Evolutionary conservation across 2,329 filamentous ascomycete genomes (phyloP).

Genomic region (Ascochyta koolunga): DNA sequence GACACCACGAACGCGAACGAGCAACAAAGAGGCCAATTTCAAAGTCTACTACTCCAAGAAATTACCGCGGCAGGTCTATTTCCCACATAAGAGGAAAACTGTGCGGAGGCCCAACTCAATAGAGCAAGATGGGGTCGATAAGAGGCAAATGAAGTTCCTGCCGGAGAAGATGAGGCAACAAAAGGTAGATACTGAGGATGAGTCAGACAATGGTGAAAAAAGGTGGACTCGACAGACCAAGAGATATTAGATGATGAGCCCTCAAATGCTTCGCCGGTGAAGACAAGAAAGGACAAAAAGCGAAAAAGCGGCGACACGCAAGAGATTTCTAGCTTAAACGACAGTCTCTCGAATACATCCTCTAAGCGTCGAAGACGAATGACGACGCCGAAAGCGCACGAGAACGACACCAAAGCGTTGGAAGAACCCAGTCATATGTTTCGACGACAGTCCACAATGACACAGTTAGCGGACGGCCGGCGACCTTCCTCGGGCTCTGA

Average conservation of each 20-base stretch:
- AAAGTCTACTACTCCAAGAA: constrained; percentile 44
- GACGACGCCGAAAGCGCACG: not conserved
- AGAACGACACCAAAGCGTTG: not conserved
- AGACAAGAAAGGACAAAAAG: constrained; percentile 23
- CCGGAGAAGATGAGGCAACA: constrained; percentile 34
- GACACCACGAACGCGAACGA: constrained; percentile 36
- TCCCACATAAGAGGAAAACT: constrained; percentile 36
- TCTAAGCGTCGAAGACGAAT: constrained; percentile 30
- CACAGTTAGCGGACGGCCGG: constrained; percentile 38
- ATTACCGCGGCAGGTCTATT: constrained; percentile 35
- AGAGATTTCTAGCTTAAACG: constrained; percentile 9
- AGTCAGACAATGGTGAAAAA: constrained; percentile 14
- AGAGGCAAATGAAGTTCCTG: constrained; percentile 37
- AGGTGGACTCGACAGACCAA: not conserved
- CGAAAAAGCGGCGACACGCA: constrained; percentile 18
- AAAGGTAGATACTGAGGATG: constrained; percentile 19
- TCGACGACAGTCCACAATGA: constrained; percentile 46
- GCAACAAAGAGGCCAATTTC: constrained; percentile 31
- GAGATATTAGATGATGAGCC: not conserved
- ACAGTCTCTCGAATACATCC: constrained; percentile 5
- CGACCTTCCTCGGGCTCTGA: constrained; percentile 22
- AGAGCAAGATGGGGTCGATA: constrained; percentile 23
- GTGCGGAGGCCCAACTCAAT: constrained; percentile 29
- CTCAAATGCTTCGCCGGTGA: not conserved
- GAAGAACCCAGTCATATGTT: constrained; percentile 19